Evolutionary conservation across 2,329 filamentous ascomycete genomes (phyloP).

Genomic region (Penicillium sp.): DNA sequence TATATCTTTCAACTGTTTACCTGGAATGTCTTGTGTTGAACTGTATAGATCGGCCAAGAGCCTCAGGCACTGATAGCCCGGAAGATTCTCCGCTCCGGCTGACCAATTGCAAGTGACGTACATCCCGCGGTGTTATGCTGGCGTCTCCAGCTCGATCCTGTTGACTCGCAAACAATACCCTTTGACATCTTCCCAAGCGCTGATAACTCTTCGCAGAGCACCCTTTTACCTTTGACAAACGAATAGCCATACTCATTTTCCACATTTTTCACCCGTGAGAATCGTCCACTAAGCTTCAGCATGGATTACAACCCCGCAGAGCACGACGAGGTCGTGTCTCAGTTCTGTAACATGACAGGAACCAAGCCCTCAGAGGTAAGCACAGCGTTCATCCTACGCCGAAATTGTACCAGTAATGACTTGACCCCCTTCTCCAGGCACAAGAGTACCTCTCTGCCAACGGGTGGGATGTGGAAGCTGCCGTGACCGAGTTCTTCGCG

Average conservation of each 20-base stretch:
- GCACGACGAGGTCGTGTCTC: conserved; percentile 49
- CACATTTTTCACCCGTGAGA: not conserved
- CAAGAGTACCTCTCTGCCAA: conserved; percentile 65
- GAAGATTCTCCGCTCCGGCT: conserved; percentile 33
- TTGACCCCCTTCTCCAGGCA: conserved; percentile 53
- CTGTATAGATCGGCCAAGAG: not conserved
- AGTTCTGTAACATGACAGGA: conserved; percentile 61
- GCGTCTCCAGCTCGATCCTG: conserved; percentile 12
- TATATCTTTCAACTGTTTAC: too few species aligned
- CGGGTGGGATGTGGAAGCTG: conserved; percentile 67
- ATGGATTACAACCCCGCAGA: conserved; percentile 41
- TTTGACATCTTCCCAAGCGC: not conserved
- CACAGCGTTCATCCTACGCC: not conserved
- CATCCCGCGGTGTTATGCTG: conserved; percentile 21
- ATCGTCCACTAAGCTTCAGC: conserved; percentile 11
- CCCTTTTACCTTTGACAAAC: too few species aligned
- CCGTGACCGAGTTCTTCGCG: conserved; percentile 63
- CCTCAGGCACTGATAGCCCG: conserved; percentile 16
- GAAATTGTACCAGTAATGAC: not conserved
- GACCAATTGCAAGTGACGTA: conserved; percentile 47
- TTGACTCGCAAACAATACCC: not conserved
- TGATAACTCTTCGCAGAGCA: not conserved
- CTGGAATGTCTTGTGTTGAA: not conserved
- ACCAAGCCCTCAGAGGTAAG: conserved; percentile 53
- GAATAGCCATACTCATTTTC: too few species aligned